Evolutionary conservation across 257 asterid genomes (phyloP).

Genomic region (Parsonsia alboflavescens): DNA sequence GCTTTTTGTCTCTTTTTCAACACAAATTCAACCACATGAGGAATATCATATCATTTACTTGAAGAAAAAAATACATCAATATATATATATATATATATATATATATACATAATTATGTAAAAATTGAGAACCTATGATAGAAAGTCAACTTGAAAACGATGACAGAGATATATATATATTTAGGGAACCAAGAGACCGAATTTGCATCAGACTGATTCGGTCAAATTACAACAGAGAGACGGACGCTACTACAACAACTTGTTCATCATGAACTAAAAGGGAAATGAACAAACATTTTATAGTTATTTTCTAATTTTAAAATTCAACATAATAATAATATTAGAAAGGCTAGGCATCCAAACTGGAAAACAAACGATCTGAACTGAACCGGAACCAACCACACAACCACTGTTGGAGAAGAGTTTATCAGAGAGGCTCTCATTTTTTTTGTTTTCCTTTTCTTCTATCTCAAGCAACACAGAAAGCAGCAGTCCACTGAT

Average conservation of each 20-base stretch:
- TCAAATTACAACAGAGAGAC: neutral
- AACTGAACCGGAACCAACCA: conserved; percentile 7
- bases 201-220: conserved; percentile 13
- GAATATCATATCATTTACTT: neutral
- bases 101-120: neutral
- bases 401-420: conserved; percentile 12
- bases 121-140: neutral
- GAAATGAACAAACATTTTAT: conserved; percentile 11
- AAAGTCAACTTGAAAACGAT: conserved; percentile 12
- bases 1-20: neutral
- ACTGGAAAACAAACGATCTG: conserved; percentile 26
- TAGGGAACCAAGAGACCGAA: conserved; percentile 8
- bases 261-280: conserved; percentile 2
- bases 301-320: neutral
- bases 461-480: conserved; percentile 53
- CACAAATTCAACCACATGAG: neutral
- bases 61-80: neutral
- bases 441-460: neutral
- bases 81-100: too few relatives aligned
- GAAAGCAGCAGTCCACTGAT: conserved; percentile 61
- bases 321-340: neutral
- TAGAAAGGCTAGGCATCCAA: neutral
- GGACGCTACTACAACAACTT: neutral
- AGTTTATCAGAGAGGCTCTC: conserved; percentile 8
- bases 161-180: neutral